Evolutionary conservation across 139 green algal genomes (phyloP), one percentile per base, ranked within the genome.

Genomic region (Coccomyxa sp.): DNA sequence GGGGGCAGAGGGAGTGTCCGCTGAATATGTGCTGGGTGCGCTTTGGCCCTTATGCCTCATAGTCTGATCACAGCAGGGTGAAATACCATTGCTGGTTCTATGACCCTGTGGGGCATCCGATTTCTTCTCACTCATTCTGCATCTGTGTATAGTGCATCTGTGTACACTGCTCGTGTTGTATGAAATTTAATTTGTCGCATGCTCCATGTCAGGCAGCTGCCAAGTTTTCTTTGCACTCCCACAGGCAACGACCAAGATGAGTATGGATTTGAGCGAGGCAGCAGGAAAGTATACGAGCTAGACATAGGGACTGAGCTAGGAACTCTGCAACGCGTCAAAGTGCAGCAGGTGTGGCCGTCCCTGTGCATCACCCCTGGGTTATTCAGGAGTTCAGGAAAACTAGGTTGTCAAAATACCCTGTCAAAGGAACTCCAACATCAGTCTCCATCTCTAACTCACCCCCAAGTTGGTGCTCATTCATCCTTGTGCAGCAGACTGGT

Each of bases 261-360:
- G 9, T 81, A 86, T 0, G 87, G 87, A 0, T 93, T 98, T 79
- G 84, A 87, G 51, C 84, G 91, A 0, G 92, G 87, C 60, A 92
- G 84, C 27, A 85, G 81, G 23, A 85, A 90, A 23, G 90, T 79
- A 11, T 94, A 93, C 58, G 63, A 84, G 28, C 30, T 96, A 14
- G 81, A 63, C 31, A 81, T 90, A 18, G 82, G 83, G 12, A 85
- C 32, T 9, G 25, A 82, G 58, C 76, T 92, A 0, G 93, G 91
- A 10, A 57, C 77, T 58, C 79, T 95, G 0, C 45, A 87, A 18
- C 85, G 88, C 11, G 85, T 93, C 31, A 77, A 87, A 31, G 83
- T 95, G 25, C 84, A 92, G 82, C 83, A 86, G 80, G 80, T 82
- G 78, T 71, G 38, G 77, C 57, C 77, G 16, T 57, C 16, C 17